Percentiles rank a stretch among this genome's conserved stretches.
phyloP scores from a whole-genome alignment of 1,139 yeast species.

The Suhomyces bolitotheri region DNA sequence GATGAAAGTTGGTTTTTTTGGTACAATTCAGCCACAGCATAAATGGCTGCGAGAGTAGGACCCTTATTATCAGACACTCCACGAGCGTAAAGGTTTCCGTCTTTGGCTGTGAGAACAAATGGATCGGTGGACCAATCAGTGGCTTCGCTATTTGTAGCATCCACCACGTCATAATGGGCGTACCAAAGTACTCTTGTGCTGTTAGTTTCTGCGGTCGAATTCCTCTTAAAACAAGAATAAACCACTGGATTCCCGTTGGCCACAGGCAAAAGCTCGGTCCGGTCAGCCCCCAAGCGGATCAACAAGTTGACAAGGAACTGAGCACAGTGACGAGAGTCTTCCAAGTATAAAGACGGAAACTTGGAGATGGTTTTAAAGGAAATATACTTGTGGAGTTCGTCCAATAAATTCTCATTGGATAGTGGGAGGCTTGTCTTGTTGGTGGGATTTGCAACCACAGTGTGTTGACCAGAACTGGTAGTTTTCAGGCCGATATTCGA shows the following conservation, averaged over 20 bases:
- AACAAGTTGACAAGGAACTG: conserved; percentile 65
- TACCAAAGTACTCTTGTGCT: conserved; percentile 70
- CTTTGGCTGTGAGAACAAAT: conserved; percentile 66
- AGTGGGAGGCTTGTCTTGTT: conserved; percentile 27
- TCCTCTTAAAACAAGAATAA: conserved; percentile 64
- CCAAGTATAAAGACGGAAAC: conserved; percentile 61
- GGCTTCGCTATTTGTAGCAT: conserved; percentile 44
- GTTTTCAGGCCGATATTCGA: conserved; percentile 21
- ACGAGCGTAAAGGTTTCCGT: conserved; percentile 87
- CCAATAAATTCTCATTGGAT: conserved; percentile 62
- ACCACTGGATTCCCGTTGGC: conserved; percentile 81
- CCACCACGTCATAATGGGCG: conserved; percentile 95
- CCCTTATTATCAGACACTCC: conserved; percentile 97
- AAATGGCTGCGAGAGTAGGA: conserved; percentile 85
- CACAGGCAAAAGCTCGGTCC: conserved; percentile 70
- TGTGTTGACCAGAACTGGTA: too few relatives aligned
- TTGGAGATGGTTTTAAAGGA: conserved; percentile 78
- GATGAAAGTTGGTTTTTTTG: conserved; percentile 54
- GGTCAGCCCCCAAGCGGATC: conserved; percentile 68
- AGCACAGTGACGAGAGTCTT: conserved; percentile 88
- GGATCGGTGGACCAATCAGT: conserved; percentile 80
- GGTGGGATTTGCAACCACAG: background rate
- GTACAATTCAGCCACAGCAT: conserved; percentile 76
- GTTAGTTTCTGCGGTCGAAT: conserved; percentile 16
- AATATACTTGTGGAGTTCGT: conserved; percentile 61